Percentiles rank a stretch among this genome's conserved stretches.
Conservation (phyloP, 129 eudicot genomes). For the Mikania micrantha region DNA sequence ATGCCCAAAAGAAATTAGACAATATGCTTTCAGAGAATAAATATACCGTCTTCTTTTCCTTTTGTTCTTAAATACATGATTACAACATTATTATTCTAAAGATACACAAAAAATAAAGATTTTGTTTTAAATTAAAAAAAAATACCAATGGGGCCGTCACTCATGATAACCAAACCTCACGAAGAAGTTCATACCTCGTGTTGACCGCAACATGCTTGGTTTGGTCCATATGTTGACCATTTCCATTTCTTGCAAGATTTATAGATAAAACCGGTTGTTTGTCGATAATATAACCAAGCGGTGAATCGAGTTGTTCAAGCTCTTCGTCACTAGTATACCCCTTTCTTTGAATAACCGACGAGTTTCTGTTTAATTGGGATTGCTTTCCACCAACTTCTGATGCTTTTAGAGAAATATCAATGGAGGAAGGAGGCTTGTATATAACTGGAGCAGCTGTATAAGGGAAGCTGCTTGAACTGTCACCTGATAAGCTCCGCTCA, state of each 20-base stretch:
- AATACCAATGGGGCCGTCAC: not conserved
- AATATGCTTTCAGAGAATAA: not conserved
- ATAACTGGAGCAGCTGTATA: constrained; percentile 56
- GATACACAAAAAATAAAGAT: not conserved
- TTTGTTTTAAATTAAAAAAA: no score
- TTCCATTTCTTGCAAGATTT: constrained; percentile 24
- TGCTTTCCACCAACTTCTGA: constrained; percentile 45
- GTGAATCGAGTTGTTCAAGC: constrained; percentile 70
- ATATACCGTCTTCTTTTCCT: not conserved
- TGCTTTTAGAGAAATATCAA: constrained; percentile 50
- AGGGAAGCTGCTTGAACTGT: constrained; percentile 58
- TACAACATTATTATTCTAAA: constrained; percentile 4
- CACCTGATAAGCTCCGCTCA: constrained; percentile 68
- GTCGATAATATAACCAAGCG: constrained; percentile 51
- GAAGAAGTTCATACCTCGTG: constrained; percentile 80
- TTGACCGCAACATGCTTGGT: constrained; percentile 32
- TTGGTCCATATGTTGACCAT: constrained; percentile 20
- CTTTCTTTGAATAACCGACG: constrained; percentile 65
- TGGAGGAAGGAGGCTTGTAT: constrained; percentile 61
- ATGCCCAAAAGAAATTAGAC: not conserved
- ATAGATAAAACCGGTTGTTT: constrained; percentile 42
- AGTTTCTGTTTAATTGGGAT: constrained; percentile 39
- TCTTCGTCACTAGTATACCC: constrained; percentile 98
- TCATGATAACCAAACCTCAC: constrained; percentile 80
- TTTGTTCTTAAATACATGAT: not conserved